Evolutionary conservation across 768 basidiomycete species (phyloP), one percentile per base, ranked within the genome.

Genomic region (Leucocoprinus sp.): DNA sequence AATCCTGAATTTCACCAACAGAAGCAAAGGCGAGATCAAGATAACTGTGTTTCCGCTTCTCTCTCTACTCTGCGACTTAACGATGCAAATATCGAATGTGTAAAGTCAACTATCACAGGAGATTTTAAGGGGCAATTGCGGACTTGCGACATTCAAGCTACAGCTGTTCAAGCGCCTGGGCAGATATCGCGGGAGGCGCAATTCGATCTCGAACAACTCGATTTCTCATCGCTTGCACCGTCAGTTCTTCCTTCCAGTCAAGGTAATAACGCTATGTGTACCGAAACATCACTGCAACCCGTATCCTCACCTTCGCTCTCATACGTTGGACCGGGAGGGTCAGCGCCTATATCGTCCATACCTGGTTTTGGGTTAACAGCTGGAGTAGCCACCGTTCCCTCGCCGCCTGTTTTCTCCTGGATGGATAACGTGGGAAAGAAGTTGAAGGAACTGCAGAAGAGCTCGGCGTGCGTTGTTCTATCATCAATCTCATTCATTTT

Each of bases 401-500:
- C 54, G 11, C 59, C 54, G 8, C 17, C 40, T 36, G 43, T 41
- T 59, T 49, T 58, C 57, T 58, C 73, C 5, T 80, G 76, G 77
- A 68, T 80, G 50, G 80, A 72, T 26, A 78, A 54, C 38, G 66
- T 83, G 42, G 76, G 82, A 14, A 78, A 73, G 61, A 77, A 74
- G 52, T 73, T 78, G 62, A 76, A 71, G 48, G 78, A 76, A 52
- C 53, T 83, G 21, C 76, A 75, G 56, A 65, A 64, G 14, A 68
- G 68, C 45, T 63, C 72, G 29, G 74, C 73, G 80, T 83, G 55
- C 52, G 77, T 76, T 43, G 28, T 47, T 8, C 24, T 39, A 14
- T 23, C 42, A 29, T 42, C 22, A 31, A 9, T 6, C 40, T 37
- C 26, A 5, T 29, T 12, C 17, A 1, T 37, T 17, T 42, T 5